phyloP scores from a whole-genome alignment of 352 stramenopile species.

The Peronospora belbahrii region DNA sequence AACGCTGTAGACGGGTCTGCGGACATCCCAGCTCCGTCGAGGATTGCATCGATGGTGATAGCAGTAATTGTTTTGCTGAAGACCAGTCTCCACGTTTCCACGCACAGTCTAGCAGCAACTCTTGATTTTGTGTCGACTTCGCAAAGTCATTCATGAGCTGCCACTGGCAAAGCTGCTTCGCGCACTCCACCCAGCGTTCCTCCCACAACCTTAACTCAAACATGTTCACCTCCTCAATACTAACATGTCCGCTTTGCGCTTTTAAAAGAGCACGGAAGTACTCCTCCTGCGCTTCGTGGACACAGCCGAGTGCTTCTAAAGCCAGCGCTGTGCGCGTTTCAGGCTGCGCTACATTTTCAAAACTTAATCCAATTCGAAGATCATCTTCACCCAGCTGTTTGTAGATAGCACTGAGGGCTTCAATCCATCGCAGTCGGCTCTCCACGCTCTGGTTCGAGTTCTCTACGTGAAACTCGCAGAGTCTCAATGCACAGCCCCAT shows the following conservation, averaged over 20 bases:
- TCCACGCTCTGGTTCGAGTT: conserved; percentile 59
- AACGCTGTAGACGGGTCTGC: conserved; percentile 65
- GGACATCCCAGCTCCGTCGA: conserved; percentile 61
- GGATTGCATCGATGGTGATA: conserved; percentile 52
- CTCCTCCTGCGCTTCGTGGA: conserved; percentile 83
- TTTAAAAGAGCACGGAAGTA: conserved; percentile 82
- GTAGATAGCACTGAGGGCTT: conserved; percentile 79
- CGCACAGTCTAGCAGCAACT: conserved; percentile 87
- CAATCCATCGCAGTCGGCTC: conserved; percentile 77
- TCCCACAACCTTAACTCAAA: conserved; percentile 86
- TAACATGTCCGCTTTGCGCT: conserved; percentile 57
- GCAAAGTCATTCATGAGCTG: conserved; percentile 89
- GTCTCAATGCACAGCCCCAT: conserved; percentile 56
- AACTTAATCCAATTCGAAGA: conserved; percentile 63
- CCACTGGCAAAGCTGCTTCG: conserved; percentile 90
- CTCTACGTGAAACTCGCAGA: conserved; percentile 82
- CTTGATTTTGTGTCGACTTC: conserved; percentile 87
- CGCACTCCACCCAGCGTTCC: conserved; percentile 87
- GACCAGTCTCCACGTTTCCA: conserved; percentile 90
- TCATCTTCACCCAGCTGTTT: conserved; percentile 84
- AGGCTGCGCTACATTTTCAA: conserved; percentile 66
- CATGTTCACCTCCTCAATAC: conserved; percentile 73
- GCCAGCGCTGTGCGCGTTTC: conserved; percentile 69
- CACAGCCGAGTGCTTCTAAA: conserved; percentile 73
- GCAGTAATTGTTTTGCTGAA: conserved; percentile 70